Evolutionary conservation across 2,329 filamentous ascomycete genomes (phyloP), one percentile per base, ranked within the genome.

Genomic region (Aspergillus sp.): DNA sequence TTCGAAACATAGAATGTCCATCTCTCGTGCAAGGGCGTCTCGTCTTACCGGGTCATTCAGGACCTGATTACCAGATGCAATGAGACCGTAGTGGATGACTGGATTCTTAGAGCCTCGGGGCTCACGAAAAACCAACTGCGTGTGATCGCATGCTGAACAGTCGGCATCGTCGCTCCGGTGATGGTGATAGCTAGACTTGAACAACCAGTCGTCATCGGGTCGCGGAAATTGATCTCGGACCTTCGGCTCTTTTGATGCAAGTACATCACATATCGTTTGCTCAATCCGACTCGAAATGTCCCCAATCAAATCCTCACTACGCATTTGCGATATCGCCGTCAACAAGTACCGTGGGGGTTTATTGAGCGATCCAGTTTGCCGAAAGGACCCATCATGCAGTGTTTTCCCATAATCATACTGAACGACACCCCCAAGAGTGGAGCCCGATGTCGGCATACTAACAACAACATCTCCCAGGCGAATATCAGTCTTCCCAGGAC

Each of bases 11-110:
- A 64, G 4, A 38, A 65, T 52, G 61, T 56, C 23, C 60, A 45
- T 19, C 47, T 52, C 50, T 48, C n/a, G 43, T 17, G 59, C 54
- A 4, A 64, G 22, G 23, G 31, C 25, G 23, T 64, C 59, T 30
- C 62, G 54, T 23, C 43, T 34, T 13, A 52, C 34, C 34, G 23
- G 23, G 31, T 60, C 51, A 19, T 61, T 61, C 11, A 64, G 52
- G n/a, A 63, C 57, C 17, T 50, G 48, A 17, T 63, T 51, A 1
- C 48, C 60, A 30, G 60, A 62, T n/a, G 56, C 56, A 47, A 62
- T 49, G 7, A 43, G 17, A 6, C 60, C 60, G 22, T 50, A 51
- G 8, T 59, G 45, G 8, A 64, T 51, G 2, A 19, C 23, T 22
- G 54, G 46, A 7, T 38, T 45, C 11, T 49, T 7, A 15, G 31